phyloP scores from a whole-genome alignment of 805 yeast genomes.

The Novakomyces olei region DNA sequence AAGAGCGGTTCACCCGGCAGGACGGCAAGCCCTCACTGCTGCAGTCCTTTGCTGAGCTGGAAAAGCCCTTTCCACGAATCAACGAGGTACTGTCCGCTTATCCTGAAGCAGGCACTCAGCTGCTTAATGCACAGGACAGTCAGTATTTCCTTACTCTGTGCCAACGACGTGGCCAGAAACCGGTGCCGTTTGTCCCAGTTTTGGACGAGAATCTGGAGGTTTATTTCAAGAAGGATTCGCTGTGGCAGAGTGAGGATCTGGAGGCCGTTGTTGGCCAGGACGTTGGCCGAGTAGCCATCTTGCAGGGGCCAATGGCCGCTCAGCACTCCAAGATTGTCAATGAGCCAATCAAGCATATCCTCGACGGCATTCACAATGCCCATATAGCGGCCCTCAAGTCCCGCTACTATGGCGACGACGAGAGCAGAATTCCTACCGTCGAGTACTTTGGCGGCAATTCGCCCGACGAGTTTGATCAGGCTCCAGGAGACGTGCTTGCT shows the following conservation, averaged over 20 bases:
- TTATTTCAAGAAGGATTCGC: constrained; percentile 93
- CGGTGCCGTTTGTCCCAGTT: constrained; percentile 93
- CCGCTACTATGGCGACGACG: constrained; percentile 52
- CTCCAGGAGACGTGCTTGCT: too few species aligned
- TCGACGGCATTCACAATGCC: constrained; percentile 77
- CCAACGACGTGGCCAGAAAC: constrained; percentile 71
- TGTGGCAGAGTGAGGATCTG: constrained; percentile 96
- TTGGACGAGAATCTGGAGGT: constrained; percentile 84
- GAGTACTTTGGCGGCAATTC: constrained; percentile 67
- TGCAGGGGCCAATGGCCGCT: constrained; percentile 97
- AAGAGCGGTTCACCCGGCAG: constrained; percentile 69
- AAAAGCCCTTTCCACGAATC: constrained; percentile 39
- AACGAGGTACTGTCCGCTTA: constrained; percentile 41
- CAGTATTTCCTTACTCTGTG: constrained; percentile 76
- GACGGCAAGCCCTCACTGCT: constrained; percentile 32
- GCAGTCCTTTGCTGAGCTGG: constrained; percentile 49
- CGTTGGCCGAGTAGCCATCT: constrained; percentile 95
- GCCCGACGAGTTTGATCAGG: constrained; percentile 19
- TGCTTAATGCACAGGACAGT: constrained; percentile 83
- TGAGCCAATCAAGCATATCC: constrained; percentile 78
- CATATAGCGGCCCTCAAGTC: constrained; percentile 43
- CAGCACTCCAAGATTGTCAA: constrained; percentile 66
- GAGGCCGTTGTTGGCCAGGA: constrained; percentile 91
- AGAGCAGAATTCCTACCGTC: constrained; percentile 55
- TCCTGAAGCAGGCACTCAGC: constrained; percentile 57